phyloP scores from a whole-genome alignment of 208 protist genomes.

The Acanthamoeba healyi region DNA sequence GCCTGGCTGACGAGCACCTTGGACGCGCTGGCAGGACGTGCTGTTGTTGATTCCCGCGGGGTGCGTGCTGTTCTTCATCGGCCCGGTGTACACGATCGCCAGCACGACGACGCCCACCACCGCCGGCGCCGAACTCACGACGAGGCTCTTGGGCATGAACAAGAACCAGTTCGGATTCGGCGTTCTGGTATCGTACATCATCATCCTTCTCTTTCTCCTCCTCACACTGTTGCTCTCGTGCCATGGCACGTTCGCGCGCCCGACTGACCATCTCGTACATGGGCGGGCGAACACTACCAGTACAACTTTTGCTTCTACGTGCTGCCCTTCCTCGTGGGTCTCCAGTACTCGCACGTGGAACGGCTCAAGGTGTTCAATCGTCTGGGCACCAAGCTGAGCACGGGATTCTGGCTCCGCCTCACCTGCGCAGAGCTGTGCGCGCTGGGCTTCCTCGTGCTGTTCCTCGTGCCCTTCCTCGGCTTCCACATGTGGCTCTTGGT shows the following conservation, averaged over 20 bases:
- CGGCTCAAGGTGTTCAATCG: not conserved
- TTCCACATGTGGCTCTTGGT: slow-evolving; percentile 75
- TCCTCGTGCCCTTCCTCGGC: slow-evolving; percentile 27
- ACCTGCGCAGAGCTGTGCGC: not conserved
- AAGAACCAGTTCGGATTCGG: not conserved
- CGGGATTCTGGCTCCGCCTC: not conserved
- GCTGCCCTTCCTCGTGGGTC: slow-evolving; percentile 72
- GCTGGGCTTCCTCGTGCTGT: not conserved
- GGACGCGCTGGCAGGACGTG: slow-evolving; percentile 20
- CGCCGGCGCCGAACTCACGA: slow-evolving; percentile 34
- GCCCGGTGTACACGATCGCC: slow-evolving; percentile 52
- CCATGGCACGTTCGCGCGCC: not conserved
- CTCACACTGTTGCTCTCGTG: no score
- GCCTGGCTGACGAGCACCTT: no score
- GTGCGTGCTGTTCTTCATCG: slow-evolving; percentile 16
- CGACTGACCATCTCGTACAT: not conserved
- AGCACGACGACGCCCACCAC: not conserved
- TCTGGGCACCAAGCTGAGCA: slow-evolving; percentile 46
- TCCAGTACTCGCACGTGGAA: slow-evolving; percentile 53
- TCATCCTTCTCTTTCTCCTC: not conserved
- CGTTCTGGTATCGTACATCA: not conserved
- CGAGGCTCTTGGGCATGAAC: not conserved
- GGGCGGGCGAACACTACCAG: not conserved
- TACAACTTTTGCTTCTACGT: slow-evolving; percentile 74
- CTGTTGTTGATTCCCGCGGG: slow-evolving; percentile 32